phyloP scores from a whole-genome alignment of 768 basidiomycete species.

The Boletus rufocinnamomeus region DNA sequence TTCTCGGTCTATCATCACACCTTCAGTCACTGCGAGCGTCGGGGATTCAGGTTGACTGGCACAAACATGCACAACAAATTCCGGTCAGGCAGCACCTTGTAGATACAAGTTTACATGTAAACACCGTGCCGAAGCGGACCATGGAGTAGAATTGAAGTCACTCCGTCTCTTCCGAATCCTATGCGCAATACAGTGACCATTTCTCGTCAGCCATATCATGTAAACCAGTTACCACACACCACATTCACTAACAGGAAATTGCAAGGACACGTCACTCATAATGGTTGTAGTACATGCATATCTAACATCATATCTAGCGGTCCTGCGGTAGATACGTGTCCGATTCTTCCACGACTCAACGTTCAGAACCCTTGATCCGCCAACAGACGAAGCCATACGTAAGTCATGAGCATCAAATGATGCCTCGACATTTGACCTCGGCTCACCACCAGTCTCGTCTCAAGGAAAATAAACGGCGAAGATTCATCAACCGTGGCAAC shows the following conservation, averaged over 20 bases:
- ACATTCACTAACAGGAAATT: background rate
- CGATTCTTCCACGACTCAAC: background rate
- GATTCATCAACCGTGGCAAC: background rate
- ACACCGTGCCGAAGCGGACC: background rate
- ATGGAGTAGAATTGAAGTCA: background rate
- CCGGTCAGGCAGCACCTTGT: background rate
- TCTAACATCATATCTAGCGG: background rate
- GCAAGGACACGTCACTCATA: background rate
- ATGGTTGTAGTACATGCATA: background rate
- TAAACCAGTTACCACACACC: background rate
- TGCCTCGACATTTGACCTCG: background rate
- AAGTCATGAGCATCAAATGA: background rate
- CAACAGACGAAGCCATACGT: background rate
- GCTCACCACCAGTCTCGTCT: background rate
- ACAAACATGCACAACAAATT: background rate
- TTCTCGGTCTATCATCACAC: background rate
- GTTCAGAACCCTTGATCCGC: too few relatives aligned
- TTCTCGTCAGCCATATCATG: too few relatives aligned
- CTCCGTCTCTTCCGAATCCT: background rate
- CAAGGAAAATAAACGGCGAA: background rate
- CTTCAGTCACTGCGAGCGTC: background rate
- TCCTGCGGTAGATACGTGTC: background rate
- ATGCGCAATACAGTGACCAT: too few relatives aligned
- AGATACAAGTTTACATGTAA: background rate
- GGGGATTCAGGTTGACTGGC: background rate